These are phyloP conservation scores for Ramaria sp. DNA, from an alignment of 768 basidiomycete species.

Conservation along the genomic window DNA sequence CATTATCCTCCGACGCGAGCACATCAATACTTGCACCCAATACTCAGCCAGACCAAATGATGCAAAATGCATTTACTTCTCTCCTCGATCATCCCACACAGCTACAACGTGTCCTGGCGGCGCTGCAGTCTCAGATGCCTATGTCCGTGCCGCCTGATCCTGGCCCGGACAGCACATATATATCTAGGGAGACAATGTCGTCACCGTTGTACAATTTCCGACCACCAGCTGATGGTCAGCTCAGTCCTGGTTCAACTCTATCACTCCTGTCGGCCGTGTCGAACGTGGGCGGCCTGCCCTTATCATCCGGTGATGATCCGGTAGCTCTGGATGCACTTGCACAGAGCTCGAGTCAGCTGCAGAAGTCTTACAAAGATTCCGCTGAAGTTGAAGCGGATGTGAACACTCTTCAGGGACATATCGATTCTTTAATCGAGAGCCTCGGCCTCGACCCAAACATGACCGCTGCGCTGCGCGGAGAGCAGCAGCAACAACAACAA, in stretches of 20 bases:
- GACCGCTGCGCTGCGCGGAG: constrained; percentile 4
- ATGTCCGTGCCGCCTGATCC: constrained; percentile 5
- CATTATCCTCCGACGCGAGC: not conserved
- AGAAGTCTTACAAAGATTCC: constrained; percentile 48
- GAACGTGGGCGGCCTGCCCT: not conserved
- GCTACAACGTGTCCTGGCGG: constrained; percentile 19
- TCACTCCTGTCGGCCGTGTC: constrained; percentile 5
- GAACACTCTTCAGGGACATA: constrained; percentile 52
- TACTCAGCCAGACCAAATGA: constrained; percentile 2
- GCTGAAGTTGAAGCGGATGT: constrained; percentile 65
- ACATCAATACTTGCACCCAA: not conserved
- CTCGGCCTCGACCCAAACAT: constrained; percentile 51
- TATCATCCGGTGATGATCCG: constrained; percentile 15
- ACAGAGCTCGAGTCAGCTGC: constrained; percentile 32
- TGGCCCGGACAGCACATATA: not conserved
- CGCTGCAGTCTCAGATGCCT: constrained; percentile 11
- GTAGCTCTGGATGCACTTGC: constrained; percentile 22
- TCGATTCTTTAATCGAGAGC: constrained; percentile 61
- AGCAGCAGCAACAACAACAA: not conserved
- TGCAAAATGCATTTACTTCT: constrained; percentile 16
- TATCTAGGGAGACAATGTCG: not conserved
- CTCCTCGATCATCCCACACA: constrained; percentile 18
- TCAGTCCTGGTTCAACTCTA: constrained; percentile 6
- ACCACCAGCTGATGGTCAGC: not conserved
- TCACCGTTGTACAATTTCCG: not conserved